Base-by-base conservation (phyloP, 2,329 filamentous ascomycete genomes). In the Rhynchosporium secalis region DNA sequence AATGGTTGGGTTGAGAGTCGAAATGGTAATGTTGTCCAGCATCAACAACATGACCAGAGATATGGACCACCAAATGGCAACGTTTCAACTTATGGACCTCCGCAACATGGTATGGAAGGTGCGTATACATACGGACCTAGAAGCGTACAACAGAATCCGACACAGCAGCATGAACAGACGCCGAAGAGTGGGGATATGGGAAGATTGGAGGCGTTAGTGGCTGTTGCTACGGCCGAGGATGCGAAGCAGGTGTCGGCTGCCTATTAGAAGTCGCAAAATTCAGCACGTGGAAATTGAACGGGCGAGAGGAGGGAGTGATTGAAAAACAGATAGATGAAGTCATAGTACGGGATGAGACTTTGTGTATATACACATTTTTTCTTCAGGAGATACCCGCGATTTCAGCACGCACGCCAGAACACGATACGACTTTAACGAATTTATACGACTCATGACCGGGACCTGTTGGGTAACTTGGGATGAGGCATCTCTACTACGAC, bases 201-300 rank as follows among this genome's bases (percentile, higher is more conserved):
- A 55, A 78, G 84, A 45, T 74, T 88, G 4, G 83, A 88, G 64
- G 83, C 85, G 29, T 78, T 88, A 8, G 85, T 88, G n/a, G 85
- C 85, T 4, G 85, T 87, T 47, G 85, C 86, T 4, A 87, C 85
- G 2, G 82, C 81, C 64, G 84, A 86, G 71, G 80, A 75, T 33
- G 76, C 46, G 7, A 58, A 49, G 56, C 28, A 75, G 60, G 72
- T 73, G 4, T 69, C 73, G 13, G 72, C 75, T 29, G 68, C 67
- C 31, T 69, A 70, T 63, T 72, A 65, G 65, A 28, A 43, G 38
- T 41, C 20, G 20, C 40, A 9, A 15, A 10, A 26, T 3, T 9
- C 0, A 46, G 2, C 28, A 26, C n/a, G 46, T 31, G 9, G 48
- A 9, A 12, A 58, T 40, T 36, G 12, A 26, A 28, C 10, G 13